phyloP scores from a whole-genome alignment of 2,329 filamentous ascomycete genomes.

The Colletotrichum magnum region DNA sequence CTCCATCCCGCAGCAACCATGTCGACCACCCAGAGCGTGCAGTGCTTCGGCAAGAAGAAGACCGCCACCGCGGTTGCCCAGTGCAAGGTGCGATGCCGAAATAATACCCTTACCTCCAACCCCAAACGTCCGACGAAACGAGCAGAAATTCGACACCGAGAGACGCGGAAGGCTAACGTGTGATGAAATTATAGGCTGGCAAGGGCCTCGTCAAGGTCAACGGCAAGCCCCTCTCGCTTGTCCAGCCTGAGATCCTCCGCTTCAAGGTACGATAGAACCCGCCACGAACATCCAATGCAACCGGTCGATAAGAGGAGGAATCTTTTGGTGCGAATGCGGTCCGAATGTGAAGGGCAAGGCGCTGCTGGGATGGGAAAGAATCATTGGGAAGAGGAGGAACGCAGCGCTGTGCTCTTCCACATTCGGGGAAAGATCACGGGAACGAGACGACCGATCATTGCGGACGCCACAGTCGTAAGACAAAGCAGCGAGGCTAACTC shows the following conservation, averaged over 20 bases:
- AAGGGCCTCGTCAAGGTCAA: slow-evolving; percentile 97
- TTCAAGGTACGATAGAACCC: slow-evolving; percentile 82
- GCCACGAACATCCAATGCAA: slow-evolving; percentile 10
- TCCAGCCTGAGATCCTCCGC: slow-evolving; percentile 96
- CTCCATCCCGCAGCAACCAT: slow-evolving; percentile 68
- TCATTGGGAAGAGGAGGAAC: background rate
- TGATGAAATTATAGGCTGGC: slow-evolving; percentile 52
- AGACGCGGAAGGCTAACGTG: slow-evolving; percentile 48
- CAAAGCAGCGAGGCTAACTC: background rate
- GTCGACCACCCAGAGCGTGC: slow-evolving; percentile 85
- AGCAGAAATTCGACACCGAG: slow-evolving; percentile 24
- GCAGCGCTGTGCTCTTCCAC: slow-evolving; percentile 13
- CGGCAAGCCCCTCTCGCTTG: slow-evolving; percentile 93
- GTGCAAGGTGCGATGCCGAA: slow-evolving; percentile 60
- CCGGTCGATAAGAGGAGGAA: slow-evolving; percentile 33
- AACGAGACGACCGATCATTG: background rate
- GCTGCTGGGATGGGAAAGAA: background rate
- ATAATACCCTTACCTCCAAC: background rate
- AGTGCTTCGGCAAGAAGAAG: slow-evolving; percentile 99
- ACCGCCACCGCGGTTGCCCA: slow-evolving; percentile 91
- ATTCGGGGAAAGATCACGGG: background rate
- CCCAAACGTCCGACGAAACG: background rate
- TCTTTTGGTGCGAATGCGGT: background rate
- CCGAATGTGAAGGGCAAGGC: slow-evolving; percentile 16
- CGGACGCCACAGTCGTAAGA: background rate